Conservation (phyloP, 768 basidiomycete species). For the Termitomyces titanicus region DNA sequence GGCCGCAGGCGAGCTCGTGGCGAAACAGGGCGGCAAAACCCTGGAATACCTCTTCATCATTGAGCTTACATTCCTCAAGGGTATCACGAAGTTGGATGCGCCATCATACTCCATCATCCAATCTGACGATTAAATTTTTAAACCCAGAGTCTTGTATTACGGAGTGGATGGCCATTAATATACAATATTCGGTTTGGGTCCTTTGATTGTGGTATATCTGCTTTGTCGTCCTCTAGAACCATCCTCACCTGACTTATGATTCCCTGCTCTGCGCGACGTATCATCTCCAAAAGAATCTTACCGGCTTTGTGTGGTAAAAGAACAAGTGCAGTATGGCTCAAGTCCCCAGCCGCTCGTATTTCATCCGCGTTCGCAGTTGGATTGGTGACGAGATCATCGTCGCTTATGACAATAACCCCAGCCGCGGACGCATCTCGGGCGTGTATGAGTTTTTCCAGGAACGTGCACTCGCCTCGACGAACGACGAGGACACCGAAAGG, state of each 20-base stretch:
- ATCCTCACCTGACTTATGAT: slow-evolving; percentile 49
- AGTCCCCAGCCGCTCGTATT: slow-evolving; percentile 49
- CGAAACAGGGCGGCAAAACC: slow-evolving; percentile 77
- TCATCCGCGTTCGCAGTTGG: slow-evolving; percentile 63
- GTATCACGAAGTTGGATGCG: slow-evolving; percentile 73
- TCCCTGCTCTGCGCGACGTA: slow-evolving; percentile 45
- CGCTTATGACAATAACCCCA: slow-evolving; percentile 74
- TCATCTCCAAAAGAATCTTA: slow-evolving; percentile 48
- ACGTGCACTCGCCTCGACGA: slow-evolving; percentile 81
- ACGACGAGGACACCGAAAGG: slow-evolving; percentile 56
- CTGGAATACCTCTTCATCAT: slow-evolving; percentile 95
- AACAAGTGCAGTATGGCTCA: slow-evolving; percentile 57
- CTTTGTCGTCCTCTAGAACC: slow-evolving; percentile 38
- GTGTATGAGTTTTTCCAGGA: slow-evolving; percentile 73
- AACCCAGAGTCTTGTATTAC: slow-evolving; percentile 70
- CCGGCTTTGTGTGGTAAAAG: slow-evolving; percentile 55
- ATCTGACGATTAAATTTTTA: slow-evolving; percentile 53
- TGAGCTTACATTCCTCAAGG: slow-evolving; percentile 74
- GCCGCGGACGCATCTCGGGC: slow-evolving; percentile 71
- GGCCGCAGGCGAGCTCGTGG: slow-evolving; percentile 87
- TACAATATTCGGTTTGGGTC: slow-evolving; percentile 55
- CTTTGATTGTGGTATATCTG: slow-evolving; percentile 20
- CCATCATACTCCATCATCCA: slow-evolving; percentile 89
- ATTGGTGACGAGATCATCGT: slow-evolving; percentile 56
- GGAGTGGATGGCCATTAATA: slow-evolving; percentile 71